Base-by-base conservation (phyloP, 345 rosid genomes). In the Pseudoturritis turrita region DNA sequence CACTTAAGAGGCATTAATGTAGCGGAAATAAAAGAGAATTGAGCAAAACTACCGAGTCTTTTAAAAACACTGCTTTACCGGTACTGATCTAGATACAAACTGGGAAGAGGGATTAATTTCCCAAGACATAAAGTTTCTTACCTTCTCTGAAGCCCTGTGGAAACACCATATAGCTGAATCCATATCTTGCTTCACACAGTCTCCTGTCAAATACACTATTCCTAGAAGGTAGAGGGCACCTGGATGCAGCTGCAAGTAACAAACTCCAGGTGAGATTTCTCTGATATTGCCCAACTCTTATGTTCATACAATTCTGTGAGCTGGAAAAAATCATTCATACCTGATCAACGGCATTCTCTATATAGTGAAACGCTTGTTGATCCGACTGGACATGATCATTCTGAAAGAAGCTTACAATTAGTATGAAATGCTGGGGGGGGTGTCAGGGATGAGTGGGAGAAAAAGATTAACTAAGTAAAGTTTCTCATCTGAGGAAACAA, bases 271-370 rank as follows among this genome's bases (percentile, higher is more conserved):
- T 82, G 45, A 85, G 85, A 41, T 49, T 65, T 68, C 49, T 13
- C 17, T 11, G 12, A 64, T 55, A 50, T 50, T 72, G 52, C 47
- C 43, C 10, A 17, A 43, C 0, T 0, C n/a, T n/a, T 14, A 40
- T 2, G 7, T 49, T 45, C 12, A 55, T 73, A 46, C 10, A 43
- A 12, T 17, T 43, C 31, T 52, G 9, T 52, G 44, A 19, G 26
- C 22, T 19, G 15, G 22, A 66, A 13, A 8, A 56, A 18, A 15
- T 33, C 17, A 75, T 44, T 71, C 53, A 72, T 71, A 95, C 96
- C 97, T 89, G 93, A 73, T 91, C 97, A 43, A 88, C 96, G 13
- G 97, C 96, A 83, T 88, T 91, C 87, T 89, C 95, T 78, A 94
- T 72, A 74, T 89, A 91, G 71, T 83, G 81, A 78, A 91, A 94